Evolutionary conservation across 768 basidiomycete species (phyloP).

Genomic region (Sistotremastrum niveocremeum): DNA sequence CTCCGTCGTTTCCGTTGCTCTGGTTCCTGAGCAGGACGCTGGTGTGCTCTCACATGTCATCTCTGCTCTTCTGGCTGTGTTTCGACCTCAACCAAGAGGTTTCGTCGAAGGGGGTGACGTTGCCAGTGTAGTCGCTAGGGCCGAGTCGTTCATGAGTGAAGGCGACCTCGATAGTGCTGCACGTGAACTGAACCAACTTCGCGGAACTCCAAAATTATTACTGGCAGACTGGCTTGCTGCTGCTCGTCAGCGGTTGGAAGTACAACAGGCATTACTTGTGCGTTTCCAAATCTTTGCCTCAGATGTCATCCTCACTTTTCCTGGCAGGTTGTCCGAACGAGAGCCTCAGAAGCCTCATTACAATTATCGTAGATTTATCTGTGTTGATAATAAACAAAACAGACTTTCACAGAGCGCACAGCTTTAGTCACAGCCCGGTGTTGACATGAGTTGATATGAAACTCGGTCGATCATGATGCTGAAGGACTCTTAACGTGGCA

Average conservation of each 20-base stretch:
- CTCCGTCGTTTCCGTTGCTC: constrained; percentile 73
- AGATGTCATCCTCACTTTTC: too few relatives aligned
- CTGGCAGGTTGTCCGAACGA: too few relatives aligned
- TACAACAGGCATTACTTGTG: constrained; percentile 85
- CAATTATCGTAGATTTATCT: too few relatives aligned
- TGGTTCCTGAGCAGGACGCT: constrained; percentile 85
- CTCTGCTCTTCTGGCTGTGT: constrained; percentile 57
- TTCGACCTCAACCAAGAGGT: constrained; percentile 73
- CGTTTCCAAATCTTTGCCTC: constrained; percentile 2
- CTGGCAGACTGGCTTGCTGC: constrained; percentile 77
- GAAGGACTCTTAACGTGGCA: too few relatives aligned
- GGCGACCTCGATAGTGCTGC: constrained; percentile 84
- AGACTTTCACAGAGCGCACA: too few relatives aligned
- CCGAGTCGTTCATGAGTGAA: constrained; percentile 80
- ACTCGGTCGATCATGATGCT: too few relatives aligned
- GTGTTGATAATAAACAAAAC: too few relatives aligned
- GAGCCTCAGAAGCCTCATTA: too few relatives aligned
- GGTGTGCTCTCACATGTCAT: constrained; percentile 80
- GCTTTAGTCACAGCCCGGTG: too few relatives aligned
- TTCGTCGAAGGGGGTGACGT: constrained; percentile 72
- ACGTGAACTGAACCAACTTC: constrained; percentile 83
- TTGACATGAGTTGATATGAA: too few relatives aligned
- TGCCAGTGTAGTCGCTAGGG: constrained; percentile 73
- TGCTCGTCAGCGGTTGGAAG: constrained; percentile 76
- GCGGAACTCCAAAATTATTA: constrained; percentile 63